These are phyloP conservation scores for Eutypella sp. DNA, from an alignment of 2,329 filamentous ascomycete genomes.

Conservation along the genomic window DNA sequence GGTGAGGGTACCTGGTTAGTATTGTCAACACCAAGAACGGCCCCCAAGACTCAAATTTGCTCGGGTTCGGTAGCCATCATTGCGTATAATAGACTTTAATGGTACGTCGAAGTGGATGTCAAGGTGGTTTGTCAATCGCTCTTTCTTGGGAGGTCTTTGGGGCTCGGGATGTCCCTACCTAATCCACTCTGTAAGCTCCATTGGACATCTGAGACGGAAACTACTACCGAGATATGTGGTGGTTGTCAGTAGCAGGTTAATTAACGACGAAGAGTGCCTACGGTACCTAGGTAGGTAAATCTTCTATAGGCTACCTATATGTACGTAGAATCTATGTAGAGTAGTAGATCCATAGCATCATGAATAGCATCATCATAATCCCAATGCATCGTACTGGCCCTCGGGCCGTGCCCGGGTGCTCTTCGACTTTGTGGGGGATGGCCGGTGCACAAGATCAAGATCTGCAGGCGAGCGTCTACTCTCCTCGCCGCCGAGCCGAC, in stretches of 20 bases:
- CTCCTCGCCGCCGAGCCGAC: neutral
- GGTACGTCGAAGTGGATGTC: too few species aligned
- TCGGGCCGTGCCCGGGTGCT: conserved; percentile 9
- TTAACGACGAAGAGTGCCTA: neutral
- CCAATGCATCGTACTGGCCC: conserved; percentile 28
- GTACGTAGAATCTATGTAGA: too few species aligned
- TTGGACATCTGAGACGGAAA: too few species aligned
- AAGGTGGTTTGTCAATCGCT: too few species aligned
- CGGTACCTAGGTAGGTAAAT: neutral
- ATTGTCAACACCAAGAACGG: neutral
- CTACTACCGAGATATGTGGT: too few species aligned
- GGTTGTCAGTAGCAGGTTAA: too few species aligned
- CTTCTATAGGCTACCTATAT: neutral
- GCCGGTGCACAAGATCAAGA: conserved; percentile 9
- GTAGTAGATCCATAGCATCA: neutral
- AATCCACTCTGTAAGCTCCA: too few species aligned
- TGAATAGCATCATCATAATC: conserved; percentile 18
- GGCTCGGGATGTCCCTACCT: too few species aligned
- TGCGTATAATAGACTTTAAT: too few species aligned
- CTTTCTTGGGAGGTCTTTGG: too few species aligned
- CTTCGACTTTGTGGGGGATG: conserved; percentile 12
- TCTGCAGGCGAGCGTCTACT: neutral
- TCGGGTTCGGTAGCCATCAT: neutral
- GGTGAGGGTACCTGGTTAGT: neutral
- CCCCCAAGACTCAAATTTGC: neutral